phyloP scores from a whole-genome alignment of 257 asterid genomes.

The Craterostigma plantagineum region DNA sequence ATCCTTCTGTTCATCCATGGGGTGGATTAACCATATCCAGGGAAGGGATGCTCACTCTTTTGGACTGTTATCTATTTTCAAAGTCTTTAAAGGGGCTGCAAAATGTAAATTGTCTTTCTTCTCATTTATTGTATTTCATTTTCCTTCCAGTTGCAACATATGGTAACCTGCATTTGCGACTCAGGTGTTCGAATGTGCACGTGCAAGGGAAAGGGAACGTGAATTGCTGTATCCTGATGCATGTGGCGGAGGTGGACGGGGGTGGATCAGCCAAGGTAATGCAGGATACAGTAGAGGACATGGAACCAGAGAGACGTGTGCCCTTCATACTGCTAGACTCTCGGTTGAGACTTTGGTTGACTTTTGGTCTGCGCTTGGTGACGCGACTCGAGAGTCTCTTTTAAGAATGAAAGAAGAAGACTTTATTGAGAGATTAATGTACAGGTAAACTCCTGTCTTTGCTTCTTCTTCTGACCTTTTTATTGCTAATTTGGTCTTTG shows the following conservation, averaged over 20 bases:
- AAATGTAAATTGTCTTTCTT: conserved; percentile 30
- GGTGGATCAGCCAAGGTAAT: conserved; percentile 95
- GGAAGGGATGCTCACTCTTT: conserved; percentile 77
- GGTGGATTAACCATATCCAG: conserved; percentile 77
- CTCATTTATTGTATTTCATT: conserved; percentile 6
- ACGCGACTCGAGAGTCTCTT: conserved; percentile 86
- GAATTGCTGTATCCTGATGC: conserved; percentile 96
- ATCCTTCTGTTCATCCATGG: conserved; percentile 95
- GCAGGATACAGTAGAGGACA: conserved; percentile 72
- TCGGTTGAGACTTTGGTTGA: conserved; percentile 94
- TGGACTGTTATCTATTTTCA: conserved; percentile 64
- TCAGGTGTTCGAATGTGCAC: conserved; percentile 93
- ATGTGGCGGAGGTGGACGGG: conserved; percentile 97
- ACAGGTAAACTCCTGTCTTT: conserved; percentile 33
- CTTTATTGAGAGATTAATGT: conserved; percentile 87
- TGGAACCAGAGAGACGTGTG: conserved; percentile 93
- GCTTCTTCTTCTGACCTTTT: conserved; percentile 3
- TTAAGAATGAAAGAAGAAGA: conserved; percentile 97
- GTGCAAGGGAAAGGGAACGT: conserved; percentile 88
- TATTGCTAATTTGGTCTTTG: too few species aligned
- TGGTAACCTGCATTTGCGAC: conserved; percentile 12
- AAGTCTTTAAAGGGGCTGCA: conserved; percentile 76
- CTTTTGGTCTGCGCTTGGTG: conserved; percentile 98
- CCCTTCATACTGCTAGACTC: conserved; percentile 93
- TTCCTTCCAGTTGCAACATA: conserved; percentile 4